Percentiles rank a stretch among this genome's conserved stretches.
phyloP scores from a whole-genome alignment of 1,139 yeast species.

The Kodamaea arcana region DNA sequence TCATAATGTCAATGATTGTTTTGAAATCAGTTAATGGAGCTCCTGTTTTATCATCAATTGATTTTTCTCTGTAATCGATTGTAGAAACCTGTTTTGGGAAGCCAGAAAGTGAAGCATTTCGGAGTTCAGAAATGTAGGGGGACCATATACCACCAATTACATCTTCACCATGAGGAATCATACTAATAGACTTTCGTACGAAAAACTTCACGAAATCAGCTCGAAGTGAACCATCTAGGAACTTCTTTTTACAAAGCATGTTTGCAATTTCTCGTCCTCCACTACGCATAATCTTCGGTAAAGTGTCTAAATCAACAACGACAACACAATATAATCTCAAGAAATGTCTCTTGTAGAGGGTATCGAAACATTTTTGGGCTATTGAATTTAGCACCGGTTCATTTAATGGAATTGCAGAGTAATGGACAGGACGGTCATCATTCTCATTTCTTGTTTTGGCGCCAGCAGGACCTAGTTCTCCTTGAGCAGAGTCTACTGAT shows the following conservation, averaged over 20 bases:
- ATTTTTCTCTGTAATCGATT: conserved; percentile 69
- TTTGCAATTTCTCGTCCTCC: conserved; percentile 92
- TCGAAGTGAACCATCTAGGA: conserved; percentile 69
- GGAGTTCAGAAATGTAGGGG: conserved; percentile 55
- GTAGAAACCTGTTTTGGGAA: conserved; percentile 60
- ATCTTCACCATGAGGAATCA: conserved; percentile 77
- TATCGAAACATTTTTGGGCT: conserved; percentile 70
- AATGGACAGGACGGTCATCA: conserved; percentile 13
- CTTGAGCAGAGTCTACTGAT: conserved; percentile 15
- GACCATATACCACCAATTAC: conserved; percentile 85
- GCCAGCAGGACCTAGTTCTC: conserved; percentile 16
- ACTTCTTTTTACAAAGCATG: conserved; percentile 80
- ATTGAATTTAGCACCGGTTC: conserved; percentile 63
- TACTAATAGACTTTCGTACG: conserved; percentile 59
- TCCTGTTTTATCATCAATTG: conserved; percentile 75
- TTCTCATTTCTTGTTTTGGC: conserved; percentile 10
- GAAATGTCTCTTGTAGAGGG: conserved; percentile 64
- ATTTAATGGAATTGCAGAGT: conserved; percentile 44
- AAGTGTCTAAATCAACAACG: conserved; percentile 73
- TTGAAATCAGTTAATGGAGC: conserved; percentile 70
- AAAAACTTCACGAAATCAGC: conserved; percentile 83
- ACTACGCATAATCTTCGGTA: conserved; percentile 79
- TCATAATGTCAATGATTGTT: conserved; percentile 68
- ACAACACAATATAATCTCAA: conserved; percentile 79
- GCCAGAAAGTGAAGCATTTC: conserved; percentile 45